phyloP scores from a whole-genome alignment of 2,329 filamentous ascomycete species.

The Penicillium freii region DNA sequence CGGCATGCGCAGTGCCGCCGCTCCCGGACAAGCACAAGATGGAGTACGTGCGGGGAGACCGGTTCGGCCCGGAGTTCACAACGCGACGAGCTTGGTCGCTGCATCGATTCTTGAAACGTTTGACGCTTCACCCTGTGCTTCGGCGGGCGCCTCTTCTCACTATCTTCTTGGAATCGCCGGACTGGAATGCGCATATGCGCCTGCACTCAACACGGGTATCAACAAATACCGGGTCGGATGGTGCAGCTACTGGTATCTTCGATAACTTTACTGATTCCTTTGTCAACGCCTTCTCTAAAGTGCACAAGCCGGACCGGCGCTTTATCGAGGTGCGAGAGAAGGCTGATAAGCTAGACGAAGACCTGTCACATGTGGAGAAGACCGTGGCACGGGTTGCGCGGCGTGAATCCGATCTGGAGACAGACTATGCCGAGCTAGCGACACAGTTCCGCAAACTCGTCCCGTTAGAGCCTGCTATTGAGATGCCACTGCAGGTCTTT shows the following conservation, averaged over 20 bases:
- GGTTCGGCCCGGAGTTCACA: slow-evolving; percentile 92
- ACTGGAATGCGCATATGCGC: slow-evolving; percentile 97
- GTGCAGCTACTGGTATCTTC: slow-evolving; percentile 66
- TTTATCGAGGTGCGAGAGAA: slow-evolving; percentile 93
- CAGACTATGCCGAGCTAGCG: slow-evolving; percentile 83
- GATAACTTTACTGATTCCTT: slow-evolving; percentile 95
- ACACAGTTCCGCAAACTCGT: slow-evolving; percentile 95
- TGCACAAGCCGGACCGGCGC: slow-evolving; percentile 89
- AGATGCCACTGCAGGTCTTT: slow-evolving; percentile 78
- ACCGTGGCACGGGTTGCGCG: slow-evolving; percentile 88
- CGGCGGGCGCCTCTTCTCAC: slow-evolving; percentile 79
- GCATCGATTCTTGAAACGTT: slow-evolving; percentile 81
- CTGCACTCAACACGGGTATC: slow-evolving; percentile 67
- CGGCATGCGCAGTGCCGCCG: slow-evolving; percentile 87
- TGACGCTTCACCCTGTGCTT: slow-evolving; percentile 84
- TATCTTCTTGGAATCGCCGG: slow-evolving; percentile 84
- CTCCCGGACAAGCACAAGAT: slow-evolving; percentile 98
- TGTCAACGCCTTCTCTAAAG: slow-evolving; percentile 94
- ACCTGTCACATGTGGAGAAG: slow-evolving; percentile 89
- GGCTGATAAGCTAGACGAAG: slow-evolving; percentile 90
- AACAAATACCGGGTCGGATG: slow-evolving; percentile 44
- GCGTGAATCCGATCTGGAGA: slow-evolving; percentile 80
- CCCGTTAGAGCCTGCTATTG: slow-evolving; percentile 81
- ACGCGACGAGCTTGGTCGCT: slow-evolving; percentile 82
- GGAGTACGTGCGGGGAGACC: slow-evolving; percentile 95